A percentile compares a stretch with the other conserved stretches of the same genome.
Conservation (phyloP, 2,329 filamentous ascomycete genomes). For the Apiospora hydei region DNA sequence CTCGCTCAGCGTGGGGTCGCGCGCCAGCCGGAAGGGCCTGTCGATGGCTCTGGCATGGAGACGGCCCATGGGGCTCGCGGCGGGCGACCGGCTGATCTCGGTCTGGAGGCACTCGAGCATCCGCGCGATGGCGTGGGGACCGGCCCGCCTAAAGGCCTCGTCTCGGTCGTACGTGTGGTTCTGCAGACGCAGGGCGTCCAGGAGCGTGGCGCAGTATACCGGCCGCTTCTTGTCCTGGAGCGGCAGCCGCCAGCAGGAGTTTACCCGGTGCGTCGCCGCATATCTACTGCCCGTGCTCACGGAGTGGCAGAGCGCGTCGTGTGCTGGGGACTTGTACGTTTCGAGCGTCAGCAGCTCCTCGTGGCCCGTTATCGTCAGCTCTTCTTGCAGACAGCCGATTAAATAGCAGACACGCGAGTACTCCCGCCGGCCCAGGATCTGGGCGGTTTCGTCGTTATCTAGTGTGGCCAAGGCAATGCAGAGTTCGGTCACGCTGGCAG, state of each 20-base stretch:
- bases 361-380: slow-evolving; percentile 7
- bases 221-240: neutral
- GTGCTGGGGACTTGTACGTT: neutral
- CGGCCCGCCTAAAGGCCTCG: neutral
- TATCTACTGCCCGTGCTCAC: neutral
- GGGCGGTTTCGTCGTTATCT: slow-evolving; percentile 2
- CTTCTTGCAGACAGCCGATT: slow-evolving; percentile 2
- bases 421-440: neutral
- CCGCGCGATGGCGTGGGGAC: neutral
- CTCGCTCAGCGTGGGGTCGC: neutral
- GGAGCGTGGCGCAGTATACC: neutral
- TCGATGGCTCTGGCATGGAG: neutral
- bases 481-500: neutral
- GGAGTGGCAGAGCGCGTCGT: neutral
- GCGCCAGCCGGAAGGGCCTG: neutral
- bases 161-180: neutral
- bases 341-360: slow-evolving; percentile 19
- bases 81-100: slow-evolving; percentile 15
- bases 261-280: neutral
- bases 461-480: slow-evolving; percentile 21
- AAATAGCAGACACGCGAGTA: slow-evolving; percentile 5
- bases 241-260: slow-evolving; percentile 12
- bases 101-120: slow-evolving; percentile 5
- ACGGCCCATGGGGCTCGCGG: neutral
- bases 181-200: slow-evolving; percentile 13